A percentile compares a stretch with the other conserved stretches of the same genome.
Evolutionary conservation across 1,284 basidiomycete genomes (phyloP).

Genomic region (Sanghuangporus weigelae): DNA sequence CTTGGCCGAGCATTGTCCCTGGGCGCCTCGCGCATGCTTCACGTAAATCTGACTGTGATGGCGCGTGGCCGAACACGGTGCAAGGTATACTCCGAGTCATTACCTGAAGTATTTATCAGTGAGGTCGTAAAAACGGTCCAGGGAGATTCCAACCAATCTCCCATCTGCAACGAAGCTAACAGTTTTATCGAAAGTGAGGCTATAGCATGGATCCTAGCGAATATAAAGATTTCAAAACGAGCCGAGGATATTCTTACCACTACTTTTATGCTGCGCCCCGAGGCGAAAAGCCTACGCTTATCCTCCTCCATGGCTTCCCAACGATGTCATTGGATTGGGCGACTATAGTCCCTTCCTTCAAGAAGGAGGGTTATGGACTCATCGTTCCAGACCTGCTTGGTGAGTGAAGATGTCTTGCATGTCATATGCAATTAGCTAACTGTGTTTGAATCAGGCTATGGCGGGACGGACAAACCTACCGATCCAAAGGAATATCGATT

Average conservation of each 20-base stretch:
- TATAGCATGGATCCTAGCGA: constrained; percentile 17
- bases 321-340: constrained; percentile 26
- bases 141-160: too few species aligned
- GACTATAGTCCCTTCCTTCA: constrained; percentile 26
- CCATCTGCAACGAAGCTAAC: too few species aligned
- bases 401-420: neutral
- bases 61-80: too few species aligned
- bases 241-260: constrained; percentile 21
- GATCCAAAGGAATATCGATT: constrained; percentile 21
- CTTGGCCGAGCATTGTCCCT: too few species aligned
- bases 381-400: constrained; percentile 51
- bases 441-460: constrained; percentile 27
- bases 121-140: too few species aligned
- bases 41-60: too few species aligned
- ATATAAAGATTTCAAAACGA: constrained; percentile 18
- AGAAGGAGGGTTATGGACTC: constrained; percentile 40
- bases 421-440: neutral
- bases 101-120: too few species aligned
- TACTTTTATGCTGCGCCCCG: constrained; percentile 17
- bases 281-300: constrained; percentile 20
- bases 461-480: constrained; percentile 31
- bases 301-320: constrained; percentile 29
- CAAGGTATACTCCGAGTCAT: too few species aligned
- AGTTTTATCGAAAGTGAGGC: too few species aligned
- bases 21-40: too few species aligned